Base-by-base conservation (phyloP, 1,284 basidiomycete genomes). In the Ganoderma lingzhi region DNA sequence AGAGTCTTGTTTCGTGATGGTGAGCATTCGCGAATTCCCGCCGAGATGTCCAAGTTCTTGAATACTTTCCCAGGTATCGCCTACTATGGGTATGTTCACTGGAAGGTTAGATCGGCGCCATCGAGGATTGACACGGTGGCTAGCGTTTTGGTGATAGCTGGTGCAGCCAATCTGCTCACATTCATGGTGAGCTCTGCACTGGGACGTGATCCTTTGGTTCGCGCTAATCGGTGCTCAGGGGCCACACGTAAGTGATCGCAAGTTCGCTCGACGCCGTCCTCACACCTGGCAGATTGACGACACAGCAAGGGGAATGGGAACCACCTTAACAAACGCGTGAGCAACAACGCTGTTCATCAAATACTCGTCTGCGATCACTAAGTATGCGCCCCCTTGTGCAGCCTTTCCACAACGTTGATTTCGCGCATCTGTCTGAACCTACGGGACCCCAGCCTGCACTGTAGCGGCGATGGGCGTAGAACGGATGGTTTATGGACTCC, bases 261-360 rank as follows among this genome's bases (percentile, higher is more conserved):
- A 19, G 35, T 3, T 6, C 3, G 8, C n/a, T 12, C 6, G 15
- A 17, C 17, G 32, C 32, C 32, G 15, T 17, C 17, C 55, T 35
- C 17, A 56, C 28, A 19, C 17, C 37, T 5, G 17, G 15, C 39
- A 66, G 67, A 69, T 71, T 39, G 37, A 19, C 37, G 62, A 64
- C 44, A 44, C 64, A 30, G 32, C 44, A 56, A 59, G 70, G 53
- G 73, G 71, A 2, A 53, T 71, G 3, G 69, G 64, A 3, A 70
- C 72, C 8, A 74, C 72, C 1, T 19, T 76, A 37, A 74, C 75
- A 9, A 78, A 78, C 48, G 72, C 71, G 76, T 77, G 65, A 37
- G 76, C 73, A 28, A 6, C 45, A n/a, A 28, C 23, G 10, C 23
- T 6, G 23, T 51, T 14, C 10, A 51, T 28, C 51, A 30, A 35